These are phyloP conservation scores for Lactifluus pinguis DNA, from an alignment of 768 basidiomycete species.

Conservation along the genomic window DNA sequence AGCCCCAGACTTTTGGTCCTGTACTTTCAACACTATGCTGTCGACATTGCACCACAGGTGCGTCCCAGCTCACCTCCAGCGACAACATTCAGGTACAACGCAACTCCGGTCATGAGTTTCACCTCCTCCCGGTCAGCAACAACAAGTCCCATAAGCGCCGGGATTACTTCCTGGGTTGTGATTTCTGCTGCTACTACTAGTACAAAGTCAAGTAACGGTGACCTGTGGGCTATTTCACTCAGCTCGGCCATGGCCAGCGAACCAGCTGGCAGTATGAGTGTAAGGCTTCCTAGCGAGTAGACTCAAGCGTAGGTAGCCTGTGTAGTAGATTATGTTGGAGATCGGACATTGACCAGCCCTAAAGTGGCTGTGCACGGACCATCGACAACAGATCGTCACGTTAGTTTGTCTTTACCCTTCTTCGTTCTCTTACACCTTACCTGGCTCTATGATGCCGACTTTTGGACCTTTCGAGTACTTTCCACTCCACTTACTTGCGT, in stretches of 20 bases:
- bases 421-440: no score
- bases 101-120: conserved; percentile 12
- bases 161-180: conserved; percentile 18
- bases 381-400: no score
- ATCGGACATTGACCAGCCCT: no score
- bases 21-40: neutral
- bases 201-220: conserved; percentile 37
- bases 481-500: no score
- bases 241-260: conserved; percentile 32
- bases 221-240: conserved; percentile 80
- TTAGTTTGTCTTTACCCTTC: no score
- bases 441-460: no score
- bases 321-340: no score
- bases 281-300: no score
- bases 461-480: no score
- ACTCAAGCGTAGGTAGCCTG: no score
- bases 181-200: no score
- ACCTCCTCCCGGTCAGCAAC: conserved; percentile 24
- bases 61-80: conserved; percentile 14
- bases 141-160: conserved; percentile 14
- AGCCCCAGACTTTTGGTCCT: conserved; percentile 3
- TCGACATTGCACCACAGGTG: conserved; percentile 5
- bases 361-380: no score
- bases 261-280: conserved; percentile 49
- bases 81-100: neutral